These are phyloP conservation scores for Sordariomycetes sp. DNA, from an alignment of 2,329 filamentous ascomycete species.

Conservation along the genomic window DNA sequence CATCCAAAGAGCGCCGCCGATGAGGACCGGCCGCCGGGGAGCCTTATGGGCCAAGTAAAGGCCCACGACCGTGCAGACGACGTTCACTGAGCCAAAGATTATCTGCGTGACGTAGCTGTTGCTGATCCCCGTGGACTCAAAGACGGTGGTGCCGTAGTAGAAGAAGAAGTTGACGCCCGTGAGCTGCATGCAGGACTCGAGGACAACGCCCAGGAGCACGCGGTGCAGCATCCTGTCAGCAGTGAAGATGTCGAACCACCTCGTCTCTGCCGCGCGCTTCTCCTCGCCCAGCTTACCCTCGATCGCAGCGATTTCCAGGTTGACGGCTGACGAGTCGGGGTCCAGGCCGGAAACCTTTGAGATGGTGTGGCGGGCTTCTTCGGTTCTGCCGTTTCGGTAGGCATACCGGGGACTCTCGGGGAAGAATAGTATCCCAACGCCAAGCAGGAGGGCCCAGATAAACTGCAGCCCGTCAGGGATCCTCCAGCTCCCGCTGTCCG, in stretches of 20 bases:
- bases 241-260: too few relatives aligned
- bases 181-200: constrained; percentile 58
- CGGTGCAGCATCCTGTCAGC: too few relatives aligned
- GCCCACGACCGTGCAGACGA: constrained; percentile 66
- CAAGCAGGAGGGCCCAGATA: constrained; percentile 58
- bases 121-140: constrained; percentile 46
- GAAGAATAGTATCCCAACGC: constrained; percentile 51
- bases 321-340: too few relatives aligned
- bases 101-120: constrained; percentile 61
- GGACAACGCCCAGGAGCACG: too few relatives aligned
- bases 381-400: constrained; percentile 50
- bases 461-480: constrained; percentile 70
- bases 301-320: constrained; percentile 35
- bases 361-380: constrained; percentile 43
- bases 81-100: constrained; percentile 69
- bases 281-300: constrained; percentile 49
- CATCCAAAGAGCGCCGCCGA: constrained; percentile 69
- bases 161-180: constrained; percentile 71
- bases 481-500: constrained; percentile 55
- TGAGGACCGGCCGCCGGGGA: constrained; percentile 65
- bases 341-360: too few relatives aligned
- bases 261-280: constrained; percentile 45
- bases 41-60: constrained; percentile 64
- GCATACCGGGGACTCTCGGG: constrained; percentile 66
- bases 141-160: constrained; percentile 67